Evolutionary conservation across 352 stramenopile genomes (phyloP).

Genomic region (Pythium aristosporum): DNA sequence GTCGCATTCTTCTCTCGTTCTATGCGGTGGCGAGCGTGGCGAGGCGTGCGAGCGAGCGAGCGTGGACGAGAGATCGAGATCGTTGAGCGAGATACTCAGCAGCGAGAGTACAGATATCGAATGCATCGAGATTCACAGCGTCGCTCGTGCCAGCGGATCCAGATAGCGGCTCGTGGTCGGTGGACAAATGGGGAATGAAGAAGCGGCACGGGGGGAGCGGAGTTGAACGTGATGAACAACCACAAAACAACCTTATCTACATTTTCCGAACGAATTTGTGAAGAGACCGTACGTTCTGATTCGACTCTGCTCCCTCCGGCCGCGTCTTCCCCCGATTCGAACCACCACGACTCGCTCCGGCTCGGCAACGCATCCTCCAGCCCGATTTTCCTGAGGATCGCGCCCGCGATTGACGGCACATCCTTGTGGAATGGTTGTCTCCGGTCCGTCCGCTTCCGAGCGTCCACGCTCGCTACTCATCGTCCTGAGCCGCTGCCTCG

Average conservation of each 20-base stretch:
- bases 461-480: no score
- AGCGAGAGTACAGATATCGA: neutral
- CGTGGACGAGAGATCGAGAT: neutral
- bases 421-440: no score
- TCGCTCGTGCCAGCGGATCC: neutral
- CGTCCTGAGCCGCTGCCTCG: no score
- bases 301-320: slow-evolving; percentile 1
- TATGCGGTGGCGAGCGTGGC: neutral
- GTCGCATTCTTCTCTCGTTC: neutral
- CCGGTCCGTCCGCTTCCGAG: no score
- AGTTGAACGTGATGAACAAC: slow-evolving; percentile 67
- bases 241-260: slow-evolving; percentile 58
- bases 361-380: neutral
- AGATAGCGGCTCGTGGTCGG: neutral
- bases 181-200: neutral
- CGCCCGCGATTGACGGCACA: no score
- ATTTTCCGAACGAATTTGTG: slow-evolving; percentile 57
- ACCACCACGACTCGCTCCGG: neutral
- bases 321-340: neutral
- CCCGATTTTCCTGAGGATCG: no score
- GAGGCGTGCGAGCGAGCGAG: neutral
- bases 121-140: neutral
- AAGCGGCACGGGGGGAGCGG: neutral
- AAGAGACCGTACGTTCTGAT: slow-evolving; percentile 44
- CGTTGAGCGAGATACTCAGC: neutral